Base-by-base conservation (phyloP, 1,284 basidiomycete species). In the Chalciporus sp. region DNA sequence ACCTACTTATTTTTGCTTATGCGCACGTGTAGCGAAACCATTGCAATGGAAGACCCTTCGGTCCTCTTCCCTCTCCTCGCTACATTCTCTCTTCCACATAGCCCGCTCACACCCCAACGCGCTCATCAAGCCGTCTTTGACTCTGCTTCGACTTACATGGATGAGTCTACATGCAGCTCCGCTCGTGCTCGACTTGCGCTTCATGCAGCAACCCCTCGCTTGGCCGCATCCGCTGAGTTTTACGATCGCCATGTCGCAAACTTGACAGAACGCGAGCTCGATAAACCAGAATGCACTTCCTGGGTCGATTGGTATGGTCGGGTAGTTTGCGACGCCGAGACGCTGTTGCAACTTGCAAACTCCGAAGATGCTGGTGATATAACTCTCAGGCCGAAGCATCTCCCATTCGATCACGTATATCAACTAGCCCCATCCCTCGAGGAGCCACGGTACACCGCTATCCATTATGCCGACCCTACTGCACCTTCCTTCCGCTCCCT, bases 271-370 rank as follows among this genome's bases (percentile, higher is more conserved):
- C 66, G 66, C 17, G 59, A 41, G 19, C 59, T 67, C 33, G 26
- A 39, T 16, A 53, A n/a, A 14, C 53, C 55, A 16, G 52, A 61
- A 7, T 95, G 94, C 65, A 84, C 78, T 1, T 88, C 87, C 17
- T 96, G 93, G 94, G 86, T 95, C 4, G 90, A 95, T 56, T 95
- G 92, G 88, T 87, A 89, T 61, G 91, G 92, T 0, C 74, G 84
- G 54, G 78, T 84, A 16, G 83, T 90, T 10, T 96, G 94, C 66
- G 84, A 85, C 51, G 78, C 82, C 3, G 83, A 89, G 40, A 81
- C 76, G 4, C 74, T 94, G 47, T 76, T 75, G 42, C 76, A 72
- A 42, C 75, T 90, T 31, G 81, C 81, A 23, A 56, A 47, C 27
- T 57, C 47, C 49, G 12, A 47, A 42, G 45, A 56, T 42, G 23